Base-by-base conservation (phyloP, 371 early-diverging fungal species). In the Synchytrium microbalum region DNA sequence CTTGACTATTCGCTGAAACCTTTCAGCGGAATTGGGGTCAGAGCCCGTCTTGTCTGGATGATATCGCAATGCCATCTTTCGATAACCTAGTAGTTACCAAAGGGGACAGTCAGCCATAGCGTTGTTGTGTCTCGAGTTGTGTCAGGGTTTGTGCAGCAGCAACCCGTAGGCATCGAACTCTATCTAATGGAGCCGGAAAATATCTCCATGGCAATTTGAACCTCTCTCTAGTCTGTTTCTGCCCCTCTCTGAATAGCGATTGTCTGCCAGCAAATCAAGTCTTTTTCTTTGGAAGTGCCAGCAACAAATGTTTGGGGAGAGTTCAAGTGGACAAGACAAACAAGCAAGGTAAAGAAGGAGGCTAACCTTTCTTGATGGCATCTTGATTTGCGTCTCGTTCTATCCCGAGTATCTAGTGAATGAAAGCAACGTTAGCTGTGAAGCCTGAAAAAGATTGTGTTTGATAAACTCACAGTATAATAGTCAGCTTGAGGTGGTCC, bases 21-120 rank as follows among this genome's bases (percentile, higher is more conserved):
- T 54, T 30, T 71, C 75, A 10, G 70, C 71, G 2, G 67, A 65
- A 8, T 60, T 72, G 1, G 74, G 74, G 46, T 67, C 70, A 5
- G 30, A 25, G 13, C 78, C 77, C 24, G 58, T 66, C 61, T 80
- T 80, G 68, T 80, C 80, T 2, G 69, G 69, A 55, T 69, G 69
- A 59, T 69, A 63, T 32, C 62, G 24, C 10, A 68, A 33, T 5
- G 63, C 63, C 25, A 33, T 32, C 14, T 29, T 14, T 5, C 29
- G 60, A 28, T 62, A 62, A 5, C 59, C 59, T 38, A 38, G 46
- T n/a, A n/a, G n/a, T 8, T 25, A 10, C 60, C 10, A 10, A 60
- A 52, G 32, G 52, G 16, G 61, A 54, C 52, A 51, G 30, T 31
- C 32, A 30, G 30, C 61, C 56, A 24, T 61, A 61, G 19, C n/a